These are phyloP conservation scores for Calophaca sinica DNA, from an alignment of 306 rosid genomes.

Conservation along the genomic window DNA sequence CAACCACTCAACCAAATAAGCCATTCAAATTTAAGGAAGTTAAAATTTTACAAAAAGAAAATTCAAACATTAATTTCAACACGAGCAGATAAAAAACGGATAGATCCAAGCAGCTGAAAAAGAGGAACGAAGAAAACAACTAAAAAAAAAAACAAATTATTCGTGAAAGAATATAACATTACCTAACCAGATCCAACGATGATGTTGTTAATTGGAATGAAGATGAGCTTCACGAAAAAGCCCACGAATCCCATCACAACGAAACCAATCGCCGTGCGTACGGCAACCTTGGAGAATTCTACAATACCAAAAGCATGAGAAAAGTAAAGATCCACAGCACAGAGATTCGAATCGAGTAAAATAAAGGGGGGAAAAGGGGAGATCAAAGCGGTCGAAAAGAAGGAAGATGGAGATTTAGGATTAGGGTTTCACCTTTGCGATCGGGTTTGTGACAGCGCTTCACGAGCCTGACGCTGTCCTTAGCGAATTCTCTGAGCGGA, in stretches of 20 bases:
- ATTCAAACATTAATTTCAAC: neutral
- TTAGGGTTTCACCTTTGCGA: conserved; percentile 46
- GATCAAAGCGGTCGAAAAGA: neutral
- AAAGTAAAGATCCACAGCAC: conserved; percentile 14
- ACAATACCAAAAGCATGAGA: neutral
- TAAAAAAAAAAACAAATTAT: neutral
- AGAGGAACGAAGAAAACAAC: neutral
- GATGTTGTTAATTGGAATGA: conserved; percentile 84
- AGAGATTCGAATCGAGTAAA: neutral
- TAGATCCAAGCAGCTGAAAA: conserved; percentile 3
- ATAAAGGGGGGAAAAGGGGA: too few relatives aligned
- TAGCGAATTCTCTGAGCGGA: conserved; percentile 48
- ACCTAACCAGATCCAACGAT: conserved; percentile 83
- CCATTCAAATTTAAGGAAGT: neutral
- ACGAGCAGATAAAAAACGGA: neutral
- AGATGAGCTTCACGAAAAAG: conserved; percentile 78
- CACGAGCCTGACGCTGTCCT: conserved; percentile 54
- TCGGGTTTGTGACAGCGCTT: conserved; percentile 58
- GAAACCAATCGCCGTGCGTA: conserved; percentile 82
- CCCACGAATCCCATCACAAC: conserved; percentile 90
- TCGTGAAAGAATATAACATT: neutral
- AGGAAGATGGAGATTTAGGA: neutral
- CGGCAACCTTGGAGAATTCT: conserved; percentile 83
- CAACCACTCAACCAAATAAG: neutral
- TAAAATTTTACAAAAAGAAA: neutral